A percentile compares a stretch with the other conserved stretches of the same genome.
Evolutionary conservation across 2,329 filamentous ascomycete species (phyloP).

Genomic region (Tolypocladium capitatum): DNA sequence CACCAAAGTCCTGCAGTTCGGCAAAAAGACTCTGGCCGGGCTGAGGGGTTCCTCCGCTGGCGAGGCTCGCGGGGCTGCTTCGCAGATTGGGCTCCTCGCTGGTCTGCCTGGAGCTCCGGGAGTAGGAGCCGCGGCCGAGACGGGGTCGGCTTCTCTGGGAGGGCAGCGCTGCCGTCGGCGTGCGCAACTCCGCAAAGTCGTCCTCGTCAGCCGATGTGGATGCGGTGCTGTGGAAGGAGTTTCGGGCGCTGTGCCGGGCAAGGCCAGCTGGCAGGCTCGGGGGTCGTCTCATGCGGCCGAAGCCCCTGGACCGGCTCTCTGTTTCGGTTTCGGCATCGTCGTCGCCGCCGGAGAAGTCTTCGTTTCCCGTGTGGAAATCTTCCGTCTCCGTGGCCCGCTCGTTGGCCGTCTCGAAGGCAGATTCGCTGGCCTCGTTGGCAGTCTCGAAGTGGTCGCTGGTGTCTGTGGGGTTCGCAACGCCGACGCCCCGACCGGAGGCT

Average conservation of each 20-base stretch:
- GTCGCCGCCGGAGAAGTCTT: constrained; percentile 62
- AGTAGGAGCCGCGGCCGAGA: constrained; percentile 48
- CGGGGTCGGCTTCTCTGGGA: constrained; percentile 61
- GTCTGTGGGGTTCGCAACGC: constrained; percentile 23
- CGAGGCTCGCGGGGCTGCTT: constrained; percentile 46
- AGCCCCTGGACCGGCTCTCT: constrained; percentile 43
- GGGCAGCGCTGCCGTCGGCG: constrained; percentile 44
- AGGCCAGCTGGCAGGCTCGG: constrained; percentile 25
- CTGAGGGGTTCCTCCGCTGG: constrained; percentile 38
- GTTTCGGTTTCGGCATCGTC: constrained; percentile 88
- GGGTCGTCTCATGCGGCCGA: constrained; percentile 27
- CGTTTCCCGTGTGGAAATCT: constrained; percentile 86
- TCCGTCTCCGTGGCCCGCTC: constrained; percentile 82
- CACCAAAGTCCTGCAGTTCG: constrained; percentile 70
- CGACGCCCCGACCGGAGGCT: constrained; percentile 6
- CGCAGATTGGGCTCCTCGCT: constrained; percentile 46
- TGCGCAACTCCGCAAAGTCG: constrained; percentile 41
- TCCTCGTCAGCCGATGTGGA: constrained; percentile 75
- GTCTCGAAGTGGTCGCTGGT: constrained; percentile 64
- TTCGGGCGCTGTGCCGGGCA: constrained; percentile 36
- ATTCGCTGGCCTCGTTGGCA: constrained; percentile 61
- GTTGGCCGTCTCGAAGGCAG: constrained; percentile 55
- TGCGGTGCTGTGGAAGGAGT: constrained; percentile 74
- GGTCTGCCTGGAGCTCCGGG: constrained; percentile 45
- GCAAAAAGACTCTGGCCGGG: constrained; percentile 72